Conservation (phyloP, 768 basidiomycete species). For the Mycena venus region DNA sequence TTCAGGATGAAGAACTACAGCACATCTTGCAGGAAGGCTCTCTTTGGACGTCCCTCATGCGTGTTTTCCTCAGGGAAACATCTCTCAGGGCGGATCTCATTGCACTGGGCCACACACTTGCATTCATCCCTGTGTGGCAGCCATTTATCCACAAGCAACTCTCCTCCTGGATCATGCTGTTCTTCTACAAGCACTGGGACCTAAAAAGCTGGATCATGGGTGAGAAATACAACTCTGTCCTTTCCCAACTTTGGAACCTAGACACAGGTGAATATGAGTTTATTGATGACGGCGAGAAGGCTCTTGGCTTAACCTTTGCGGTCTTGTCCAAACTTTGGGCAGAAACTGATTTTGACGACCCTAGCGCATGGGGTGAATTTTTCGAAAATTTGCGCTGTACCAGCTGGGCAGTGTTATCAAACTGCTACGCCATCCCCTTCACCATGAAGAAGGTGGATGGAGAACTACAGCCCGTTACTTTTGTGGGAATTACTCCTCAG, state of each 20-base stretch:
- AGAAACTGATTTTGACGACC: too few species aligned
- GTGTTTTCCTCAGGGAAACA: neutral
- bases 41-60: neutral
- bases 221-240: neutral
- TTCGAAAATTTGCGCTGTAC: too few species aligned
- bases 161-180: neutral
- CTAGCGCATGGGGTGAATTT: too few species aligned
- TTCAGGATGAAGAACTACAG: neutral
- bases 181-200: neutral
- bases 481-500: too few species aligned
- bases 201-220: too few species aligned
- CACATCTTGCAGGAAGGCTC: neutral
- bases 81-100: neutral
- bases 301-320: neutral
- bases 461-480: too few species aligned
- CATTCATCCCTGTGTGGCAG: neutral
- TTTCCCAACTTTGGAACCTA: neutral
- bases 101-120: neutral
- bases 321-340: too few species aligned
- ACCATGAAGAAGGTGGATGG: too few species aligned
- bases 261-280: neutral
- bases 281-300: neutral
- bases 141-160: neutral
- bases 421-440: too few species aligned
- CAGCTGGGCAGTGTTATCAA: too few species aligned